These are phyloP conservation scores for Coniochaeta prunicola DNA, from an alignment of 2,329 filamentous ascomycete species.

Conservation along the genomic window DNA sequence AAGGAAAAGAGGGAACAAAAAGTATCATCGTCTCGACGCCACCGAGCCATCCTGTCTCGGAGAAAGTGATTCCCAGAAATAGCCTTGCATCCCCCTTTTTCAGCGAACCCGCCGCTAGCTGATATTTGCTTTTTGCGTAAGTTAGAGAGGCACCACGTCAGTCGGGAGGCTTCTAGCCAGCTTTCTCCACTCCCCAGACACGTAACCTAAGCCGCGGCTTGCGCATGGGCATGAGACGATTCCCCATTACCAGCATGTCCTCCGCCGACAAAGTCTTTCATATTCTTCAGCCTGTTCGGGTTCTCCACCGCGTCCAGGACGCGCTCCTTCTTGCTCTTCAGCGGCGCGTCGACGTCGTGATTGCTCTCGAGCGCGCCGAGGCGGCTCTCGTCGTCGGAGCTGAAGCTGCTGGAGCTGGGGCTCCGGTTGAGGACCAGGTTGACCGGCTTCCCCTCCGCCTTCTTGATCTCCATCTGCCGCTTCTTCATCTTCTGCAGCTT, in stretches of 20 bases:
- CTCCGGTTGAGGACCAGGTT: constrained; percentile 52
- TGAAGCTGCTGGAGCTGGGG: constrained; percentile 38
- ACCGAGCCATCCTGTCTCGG: background rate
- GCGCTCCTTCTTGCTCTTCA: constrained; percentile 44
- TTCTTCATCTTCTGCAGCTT: constrained; percentile 68
- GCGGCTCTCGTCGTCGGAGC: constrained; percentile 45
- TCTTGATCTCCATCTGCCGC: constrained; percentile 68
- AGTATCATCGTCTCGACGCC: background rate
- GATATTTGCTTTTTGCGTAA: background rate
- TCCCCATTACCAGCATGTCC: background rate
- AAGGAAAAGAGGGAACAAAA: background rate
- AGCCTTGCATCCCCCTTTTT: background rate
- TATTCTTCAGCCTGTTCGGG: constrained; percentile 34
- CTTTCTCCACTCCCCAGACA: too few relatives aligned
- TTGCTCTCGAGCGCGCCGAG: constrained; percentile 36
- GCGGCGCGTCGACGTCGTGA: constrained; percentile 24
- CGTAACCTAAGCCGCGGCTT: background rate
- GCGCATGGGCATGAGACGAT: background rate
- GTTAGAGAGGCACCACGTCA: background rate
- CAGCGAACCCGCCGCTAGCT: background rate
- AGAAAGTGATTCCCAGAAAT: background rate
- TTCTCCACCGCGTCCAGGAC: constrained; percentile 44
- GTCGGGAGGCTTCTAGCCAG: background rate
- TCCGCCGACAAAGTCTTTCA: background rate
- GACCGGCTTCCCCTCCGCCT: constrained; percentile 45